phyloP scores from a whole-genome alignment of 202 grass and related monocot species.

The Carex arenaria region DNA sequence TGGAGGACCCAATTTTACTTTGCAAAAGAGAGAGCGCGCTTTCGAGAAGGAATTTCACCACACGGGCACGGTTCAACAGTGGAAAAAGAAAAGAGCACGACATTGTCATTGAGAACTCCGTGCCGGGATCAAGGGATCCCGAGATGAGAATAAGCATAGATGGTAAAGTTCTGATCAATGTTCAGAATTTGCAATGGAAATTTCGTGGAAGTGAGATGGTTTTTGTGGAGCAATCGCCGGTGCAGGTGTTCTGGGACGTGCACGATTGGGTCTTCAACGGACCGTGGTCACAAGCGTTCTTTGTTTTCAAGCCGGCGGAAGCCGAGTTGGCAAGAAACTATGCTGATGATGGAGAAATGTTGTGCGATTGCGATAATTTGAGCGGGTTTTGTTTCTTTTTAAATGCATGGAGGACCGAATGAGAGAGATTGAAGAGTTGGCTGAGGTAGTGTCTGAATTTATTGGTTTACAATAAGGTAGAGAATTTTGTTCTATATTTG shows the following conservation, averaged over 20 bases:
- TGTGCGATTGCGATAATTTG: slow-evolving; percentile 18
- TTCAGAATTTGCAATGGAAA: slow-evolving; percentile 84
- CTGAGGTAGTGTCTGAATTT: neutral
- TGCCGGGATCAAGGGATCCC: slow-evolving; percentile 44
- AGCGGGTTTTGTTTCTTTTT: slow-evolving; percentile 76
- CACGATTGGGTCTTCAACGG: slow-evolving; percentile 81
- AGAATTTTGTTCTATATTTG: slow-evolving; percentile 2
- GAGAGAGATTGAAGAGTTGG: neutral
- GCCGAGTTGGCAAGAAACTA: neutral
- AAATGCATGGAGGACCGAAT: slow-evolving; percentile 85
- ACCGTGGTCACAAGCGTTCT: slow-evolving; percentile 43
- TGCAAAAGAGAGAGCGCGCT: slow-evolving; percentile 60
- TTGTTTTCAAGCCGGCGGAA: slow-evolving; percentile 56
- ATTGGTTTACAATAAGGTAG: slow-evolving; percentile 12
- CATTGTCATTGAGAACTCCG: slow-evolving; percentile 57
- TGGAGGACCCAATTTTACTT: slow-evolving; percentile 58
- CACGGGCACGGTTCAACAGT: slow-evolving; percentile 31
- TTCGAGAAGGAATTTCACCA: slow-evolving; percentile 47
- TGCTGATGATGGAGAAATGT: neutral
- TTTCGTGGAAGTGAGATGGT: slow-evolving; percentile 76
- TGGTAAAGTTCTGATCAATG: slow-evolving; percentile 50
- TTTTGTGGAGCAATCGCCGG: slow-evolving; percentile 47
- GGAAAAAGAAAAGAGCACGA: slow-evolving; percentile 50
- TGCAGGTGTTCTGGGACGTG: slow-evolving; percentile 89
- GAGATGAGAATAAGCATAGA: slow-evolving; percentile 79